Evolutionary conservation across 345 rosid genomes (phyloP), one percentile per base, ranked within the genome.

Genomic region (Conringia planisiliqua): DNA sequence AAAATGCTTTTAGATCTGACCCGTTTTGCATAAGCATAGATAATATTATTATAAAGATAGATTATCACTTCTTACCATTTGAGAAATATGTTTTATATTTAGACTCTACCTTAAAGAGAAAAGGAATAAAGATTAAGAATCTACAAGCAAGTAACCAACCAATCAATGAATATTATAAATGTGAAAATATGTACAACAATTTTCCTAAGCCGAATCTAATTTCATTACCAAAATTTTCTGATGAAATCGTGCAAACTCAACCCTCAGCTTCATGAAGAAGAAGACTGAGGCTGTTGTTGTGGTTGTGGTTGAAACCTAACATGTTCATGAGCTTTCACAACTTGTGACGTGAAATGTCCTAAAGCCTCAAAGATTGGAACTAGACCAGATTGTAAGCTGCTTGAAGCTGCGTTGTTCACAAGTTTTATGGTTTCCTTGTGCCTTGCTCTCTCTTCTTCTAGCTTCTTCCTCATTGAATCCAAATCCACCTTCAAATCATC

Each of bases 401-500:
- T 86, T 3, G 98, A 89, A 63, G 97, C 94, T 26, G 92, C 96
- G 79, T 77, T 84, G 27, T 85, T 83, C 69, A 90, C 97, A 48
- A 87, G 73, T 65, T 86, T 87, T 33, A 87, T 70, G 6, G 91
- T 81, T 75, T 86, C 97, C 79, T 88, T 89, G 12, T 91, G 97
- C 66, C 89, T 86, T 26, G 73, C 81, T 79, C 91, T 86, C 79
- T 89, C 96, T 74, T 86, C 94, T 71, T 76, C 87, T 77, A 93
- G 42, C 80, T 74, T 93, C 86, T 84, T 86, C 80, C 85, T 86
- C 90, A 93, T 85, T 2, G 88, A 88, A 81, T 91, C 96, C 86
- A 93, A 79, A 81, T 93, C 98, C 73, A 88, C 96, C 80, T 89
- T 89, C 39, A 93, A 75, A 73, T 91, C 97, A 79, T 91, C 97